phyloP scores from a whole-genome alignment of 1,284 basidiomycete species.

The Ceratobasidium sp. region DNA sequence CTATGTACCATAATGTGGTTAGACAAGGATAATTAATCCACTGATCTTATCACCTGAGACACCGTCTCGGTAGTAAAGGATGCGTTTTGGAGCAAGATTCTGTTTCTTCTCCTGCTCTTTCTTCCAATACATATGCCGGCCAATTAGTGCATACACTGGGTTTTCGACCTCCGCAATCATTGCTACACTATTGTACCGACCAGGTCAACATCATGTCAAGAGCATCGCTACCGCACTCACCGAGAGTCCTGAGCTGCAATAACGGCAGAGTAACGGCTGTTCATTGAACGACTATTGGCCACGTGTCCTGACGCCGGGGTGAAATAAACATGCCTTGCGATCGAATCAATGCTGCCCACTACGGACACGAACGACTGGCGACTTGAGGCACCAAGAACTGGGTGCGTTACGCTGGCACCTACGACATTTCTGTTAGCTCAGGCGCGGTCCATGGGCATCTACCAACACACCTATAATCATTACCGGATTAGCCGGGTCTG shows the following conservation, averaged over 20 bases:
- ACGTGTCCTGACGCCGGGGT: neutral
- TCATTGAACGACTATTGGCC: constrained; percentile 50
- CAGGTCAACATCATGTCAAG: neutral
- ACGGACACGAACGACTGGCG: constrained; percentile 80
- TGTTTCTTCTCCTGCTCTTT: constrained; percentile 38
- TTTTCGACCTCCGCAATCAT: constrained; percentile 75
- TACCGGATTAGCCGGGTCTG: constrained; percentile 40
- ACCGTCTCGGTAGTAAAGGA: constrained; percentile 48
- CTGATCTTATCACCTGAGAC: constrained; percentile 42
- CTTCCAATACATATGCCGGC: constrained; percentile 32
- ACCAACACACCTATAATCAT: constrained; percentile 39
- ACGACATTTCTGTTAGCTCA: constrained; percentile 3
- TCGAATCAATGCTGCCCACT: constrained; percentile 77
- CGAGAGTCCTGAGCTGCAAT: constrained; percentile 73
- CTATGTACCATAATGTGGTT: neutral
- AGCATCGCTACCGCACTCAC: constrained; percentile 54
- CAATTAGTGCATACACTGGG: constrained; percentile 59
- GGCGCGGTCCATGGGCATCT: neutral
- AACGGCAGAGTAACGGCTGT: constrained; percentile 61
- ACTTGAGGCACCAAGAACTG: constrained; percentile 69
- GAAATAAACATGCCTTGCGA: constrained; percentile 51
- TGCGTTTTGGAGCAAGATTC: constrained; percentile 29
- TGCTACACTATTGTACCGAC: constrained; percentile 52
- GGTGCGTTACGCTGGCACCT: constrained; percentile 83
- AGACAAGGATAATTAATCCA: too few relatives aligned